Evolutionary conservation across 768 basidiomycete species (phyloP).

Genomic region (Mrakia hoshinonis): DNA sequence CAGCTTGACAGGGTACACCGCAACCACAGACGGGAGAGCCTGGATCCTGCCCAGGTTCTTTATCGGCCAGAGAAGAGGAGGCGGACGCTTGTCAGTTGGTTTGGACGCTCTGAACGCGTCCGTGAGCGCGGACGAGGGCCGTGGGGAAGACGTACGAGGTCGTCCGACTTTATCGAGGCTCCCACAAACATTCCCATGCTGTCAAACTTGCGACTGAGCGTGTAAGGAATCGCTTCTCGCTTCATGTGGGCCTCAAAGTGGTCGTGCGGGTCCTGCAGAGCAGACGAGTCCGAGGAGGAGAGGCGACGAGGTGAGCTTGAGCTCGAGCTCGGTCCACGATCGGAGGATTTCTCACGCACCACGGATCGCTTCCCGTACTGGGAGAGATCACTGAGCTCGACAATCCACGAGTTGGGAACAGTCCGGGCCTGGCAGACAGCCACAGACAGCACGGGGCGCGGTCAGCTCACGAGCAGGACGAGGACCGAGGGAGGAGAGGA

Average conservation of each 20-base stretch:
- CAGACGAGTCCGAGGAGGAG: background rate
- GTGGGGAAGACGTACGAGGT: constrained; percentile 7
- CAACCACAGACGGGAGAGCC: constrained; percentile 3
- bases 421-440: background rate
- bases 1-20: constrained; percentile 21
- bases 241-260: constrained; percentile 26
- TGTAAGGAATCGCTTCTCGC: constrained; percentile 18
- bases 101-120: no score
- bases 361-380: background rate
- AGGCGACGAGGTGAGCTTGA: background rate
- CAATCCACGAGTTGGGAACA: constrained; percentile 9
- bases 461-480: background rate
- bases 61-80: background rate
- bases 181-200: constrained; percentile 17
- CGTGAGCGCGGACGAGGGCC: background rate
- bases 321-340: background rate
- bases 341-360: background rate
- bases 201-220: constrained; percentile 10
- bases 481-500: background rate
- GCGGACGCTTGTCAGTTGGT: no score
- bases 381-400: constrained; percentile 8
- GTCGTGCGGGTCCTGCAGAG: constrained; percentile 13
- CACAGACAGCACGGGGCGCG: background rate
- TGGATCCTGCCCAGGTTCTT: constrained; percentile 14
- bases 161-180: constrained; percentile 6